Conservation (phyloP, 1,139 yeast genomes). For the Blastobotrys illinoisensis region DNA sequence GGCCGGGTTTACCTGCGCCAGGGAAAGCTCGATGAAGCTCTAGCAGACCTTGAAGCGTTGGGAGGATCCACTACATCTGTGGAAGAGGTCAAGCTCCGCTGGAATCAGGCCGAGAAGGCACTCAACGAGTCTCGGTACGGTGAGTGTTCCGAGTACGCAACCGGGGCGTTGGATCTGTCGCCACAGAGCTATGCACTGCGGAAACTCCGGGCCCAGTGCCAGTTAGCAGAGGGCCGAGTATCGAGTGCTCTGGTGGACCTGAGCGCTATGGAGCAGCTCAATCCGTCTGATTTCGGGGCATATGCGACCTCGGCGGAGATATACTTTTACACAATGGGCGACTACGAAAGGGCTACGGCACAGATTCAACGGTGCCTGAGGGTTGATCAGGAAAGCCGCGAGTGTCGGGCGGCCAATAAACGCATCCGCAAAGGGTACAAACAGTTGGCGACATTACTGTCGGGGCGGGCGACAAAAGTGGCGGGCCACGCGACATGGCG, state of each 20-base stretch:
- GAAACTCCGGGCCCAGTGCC: slow-evolving; percentile 31
- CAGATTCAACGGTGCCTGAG: slow-evolving; percentile 57
- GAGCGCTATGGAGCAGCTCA: slow-evolving; percentile 23
- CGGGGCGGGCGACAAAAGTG: neutral
- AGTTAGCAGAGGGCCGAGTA: slow-evolving; percentile 26
- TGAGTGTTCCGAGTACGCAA: slow-evolving; percentile 27
- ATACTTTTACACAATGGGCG: slow-evolving; percentile 46
- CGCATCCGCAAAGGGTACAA: slow-evolving; percentile 40
- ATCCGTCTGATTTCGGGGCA: slow-evolving; percentile 25
- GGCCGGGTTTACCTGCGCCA: slow-evolving; percentile 30
- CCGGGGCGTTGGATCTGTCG: slow-evolving; percentile 29
- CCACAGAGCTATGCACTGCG: slow-evolving; percentile 27
- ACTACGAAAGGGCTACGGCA: slow-evolving; percentile 46
- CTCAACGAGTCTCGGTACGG: slow-evolving; percentile 21
- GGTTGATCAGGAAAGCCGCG: slow-evolving; percentile 58
- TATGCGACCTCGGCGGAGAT: slow-evolving; percentile 37
- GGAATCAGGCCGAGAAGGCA: slow-evolving; percentile 16
- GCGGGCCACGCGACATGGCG: slow-evolving; percentile 37
- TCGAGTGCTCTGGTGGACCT: slow-evolving; percentile 34
- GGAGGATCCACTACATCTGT: slow-evolving; percentile 4
- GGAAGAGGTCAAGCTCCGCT: slow-evolving; percentile 1
- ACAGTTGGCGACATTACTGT: slow-evolving; percentile 19
- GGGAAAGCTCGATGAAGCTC: slow-evolving; percentile 32
- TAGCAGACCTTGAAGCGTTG: slow-evolving; percentile 19
- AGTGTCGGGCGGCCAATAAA: slow-evolving; percentile 48